phyloP scores from a whole-genome alignment of 164 flowering plant species.

The Kingdonia uniflora region DNA sequence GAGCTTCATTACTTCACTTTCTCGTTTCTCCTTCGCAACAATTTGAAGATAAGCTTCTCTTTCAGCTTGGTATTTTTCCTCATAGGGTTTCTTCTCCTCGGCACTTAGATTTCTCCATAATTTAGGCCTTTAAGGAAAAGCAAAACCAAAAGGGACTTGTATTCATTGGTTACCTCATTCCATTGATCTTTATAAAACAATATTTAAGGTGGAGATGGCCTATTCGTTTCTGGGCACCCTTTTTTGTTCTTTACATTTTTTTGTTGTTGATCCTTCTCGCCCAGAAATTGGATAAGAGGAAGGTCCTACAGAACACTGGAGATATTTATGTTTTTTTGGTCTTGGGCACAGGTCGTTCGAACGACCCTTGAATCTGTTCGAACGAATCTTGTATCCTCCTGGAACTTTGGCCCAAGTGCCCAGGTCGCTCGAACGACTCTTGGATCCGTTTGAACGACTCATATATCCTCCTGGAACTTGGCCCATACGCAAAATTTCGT shows the following conservation, averaged over 20 bases:
- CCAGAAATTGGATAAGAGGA: conserved; percentile 34
- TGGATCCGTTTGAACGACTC: too few species aligned
- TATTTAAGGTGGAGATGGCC: conserved; percentile 63
- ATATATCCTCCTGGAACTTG: too few species aligned
- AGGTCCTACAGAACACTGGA: conserved; percentile 37
- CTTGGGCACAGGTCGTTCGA: too few species aligned
- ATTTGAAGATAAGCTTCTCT: conserved; percentile 67
- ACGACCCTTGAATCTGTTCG: too few species aligned
- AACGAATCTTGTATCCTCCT: too few species aligned
- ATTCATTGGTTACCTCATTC: conserved; percentile 47
- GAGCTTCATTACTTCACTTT: conserved; percentile 79
- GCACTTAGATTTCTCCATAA: conserved; percentile 60
- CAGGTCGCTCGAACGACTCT: too few species aligned
- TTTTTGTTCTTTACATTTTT: conserved; percentile 44
- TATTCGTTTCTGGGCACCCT: conserved; percentile 47
- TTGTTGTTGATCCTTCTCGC: conserved; percentile 52
- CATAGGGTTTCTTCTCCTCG: conserved; percentile 94
- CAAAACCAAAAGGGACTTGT: neutral
- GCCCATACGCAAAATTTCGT: too few species aligned
- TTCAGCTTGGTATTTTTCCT: conserved; percentile 69
- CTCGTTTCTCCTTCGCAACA: conserved; percentile 77
- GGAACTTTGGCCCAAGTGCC: too few species aligned
- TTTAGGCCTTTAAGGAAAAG: neutral
- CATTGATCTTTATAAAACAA: conserved; percentile 88
- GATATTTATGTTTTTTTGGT: too few species aligned